Conservation (phyloP, 2,329 filamentous ascomycete species). For the Fusarium sp. region DNA sequence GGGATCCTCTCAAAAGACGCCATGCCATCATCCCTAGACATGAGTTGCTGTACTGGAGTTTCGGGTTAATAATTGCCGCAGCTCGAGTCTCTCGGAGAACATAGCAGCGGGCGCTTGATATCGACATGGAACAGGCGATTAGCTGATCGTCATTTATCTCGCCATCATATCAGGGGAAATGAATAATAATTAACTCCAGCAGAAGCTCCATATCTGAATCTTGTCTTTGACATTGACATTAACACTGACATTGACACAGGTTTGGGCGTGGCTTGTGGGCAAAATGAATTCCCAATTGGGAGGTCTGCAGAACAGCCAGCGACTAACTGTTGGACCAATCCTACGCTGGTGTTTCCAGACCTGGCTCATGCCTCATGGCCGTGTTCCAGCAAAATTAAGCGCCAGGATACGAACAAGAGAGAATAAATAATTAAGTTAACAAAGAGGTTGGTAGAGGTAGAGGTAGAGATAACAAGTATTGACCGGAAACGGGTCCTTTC, state of each 20-base stretch:
- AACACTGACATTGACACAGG: conserved; percentile 11
- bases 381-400: conserved; percentile 41
- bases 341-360: conserved; percentile 38
- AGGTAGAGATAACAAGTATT: neutral
- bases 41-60: neutral
- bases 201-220: conserved; percentile 29
- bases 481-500: conserved; percentile 31
- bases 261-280: conserved; percentile 16
- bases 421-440: neutral
- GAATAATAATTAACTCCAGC: conserved; percentile 18
- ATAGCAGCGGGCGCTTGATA: conserved; percentile 27
- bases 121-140: conserved; percentile 16
- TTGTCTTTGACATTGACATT: no score
- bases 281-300: conserved; percentile 41
- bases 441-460: neutral
- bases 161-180: conserved; percentile 8
- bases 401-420: conserved; percentile 28
- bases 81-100: conserved; percentile 14
- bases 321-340: conserved; percentile 42
- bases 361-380: conserved; percentile 22
- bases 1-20: conserved; percentile 9
- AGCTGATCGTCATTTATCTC: conserved; percentile 33
- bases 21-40: conserved; percentile 31
- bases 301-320: conserved; percentile 37
- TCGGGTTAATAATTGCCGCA: conserved; percentile 35